These are phyloP conservation scores for Tolypocladium pustulatum DNA, from an alignment of 2,329 filamentous ascomycete species.

Conservation along the genomic window DNA sequence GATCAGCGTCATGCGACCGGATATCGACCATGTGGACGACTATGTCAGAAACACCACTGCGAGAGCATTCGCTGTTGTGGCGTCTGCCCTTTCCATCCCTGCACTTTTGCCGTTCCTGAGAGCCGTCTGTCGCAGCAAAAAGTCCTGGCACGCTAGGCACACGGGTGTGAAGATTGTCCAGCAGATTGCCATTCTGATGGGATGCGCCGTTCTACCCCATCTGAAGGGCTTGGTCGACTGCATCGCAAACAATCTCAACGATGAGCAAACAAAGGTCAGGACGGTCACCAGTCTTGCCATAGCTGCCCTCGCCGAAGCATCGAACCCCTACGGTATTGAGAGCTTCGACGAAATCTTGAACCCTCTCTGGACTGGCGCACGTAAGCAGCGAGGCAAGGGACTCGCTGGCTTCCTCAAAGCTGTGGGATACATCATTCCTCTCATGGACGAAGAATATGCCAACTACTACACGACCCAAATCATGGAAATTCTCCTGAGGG, in stretches of 20 bases:
- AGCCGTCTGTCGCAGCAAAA: slow-evolving; percentile 94
- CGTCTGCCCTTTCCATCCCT: slow-evolving; percentile 90
- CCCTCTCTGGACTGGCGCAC: slow-evolving; percentile 89
- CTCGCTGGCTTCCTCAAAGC: slow-evolving; percentile 94
- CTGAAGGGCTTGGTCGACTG: slow-evolving; percentile 94
- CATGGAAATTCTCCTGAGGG: slow-evolving; percentile 93
- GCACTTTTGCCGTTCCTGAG: slow-evolving; percentile 89
- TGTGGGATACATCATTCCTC: slow-evolving; percentile 92
- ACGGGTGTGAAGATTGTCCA: slow-evolving; percentile 99
- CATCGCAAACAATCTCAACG: slow-evolving; percentile 89
- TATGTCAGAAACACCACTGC: slow-evolving; percentile 98
- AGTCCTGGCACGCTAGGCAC: slow-evolving; percentile 96
- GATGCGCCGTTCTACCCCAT: slow-evolving; percentile 89
- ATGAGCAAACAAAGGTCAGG: slow-evolving; percentile 95
- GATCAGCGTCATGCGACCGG: slow-evolving; percentile 98
- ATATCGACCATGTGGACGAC: slow-evolving; percentile 97
- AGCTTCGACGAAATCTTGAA: slow-evolving; percentile 97
- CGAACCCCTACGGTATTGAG: slow-evolving; percentile 97
- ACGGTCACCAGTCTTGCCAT: slow-evolving; percentile 94
- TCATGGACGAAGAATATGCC: slow-evolving; percentile 99
- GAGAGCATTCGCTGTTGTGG: slow-evolving; percentile 92
- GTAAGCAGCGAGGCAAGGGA: slow-evolving; percentile 93
- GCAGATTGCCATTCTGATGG: slow-evolving; percentile 98
- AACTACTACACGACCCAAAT: slow-evolving; percentile 99
- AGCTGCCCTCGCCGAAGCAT: slow-evolving; percentile 87